These are phyloP conservation scores for Sporobolomyces roseus DNA, from an alignment of 768 basidiomycete species.

Conservation along the genomic window DNA sequence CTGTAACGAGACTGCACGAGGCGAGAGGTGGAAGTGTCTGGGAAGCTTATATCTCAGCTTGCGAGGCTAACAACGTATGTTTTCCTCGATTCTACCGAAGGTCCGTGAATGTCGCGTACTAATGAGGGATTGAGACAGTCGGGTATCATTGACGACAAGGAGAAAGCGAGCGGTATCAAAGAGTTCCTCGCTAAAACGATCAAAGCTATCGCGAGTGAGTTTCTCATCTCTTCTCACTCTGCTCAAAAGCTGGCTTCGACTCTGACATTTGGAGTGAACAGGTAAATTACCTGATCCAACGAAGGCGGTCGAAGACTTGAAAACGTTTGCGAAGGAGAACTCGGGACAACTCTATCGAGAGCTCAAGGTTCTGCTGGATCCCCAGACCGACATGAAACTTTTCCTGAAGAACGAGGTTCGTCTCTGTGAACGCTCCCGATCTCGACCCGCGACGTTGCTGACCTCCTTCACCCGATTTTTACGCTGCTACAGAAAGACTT, in stretches of 20 bases:
- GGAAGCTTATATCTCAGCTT: slow-evolving; percentile 67
- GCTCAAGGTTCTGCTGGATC: slow-evolving; percentile 73
- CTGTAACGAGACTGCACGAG: slow-evolving; percentile 62
- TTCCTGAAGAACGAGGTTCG: slow-evolving; percentile 72
- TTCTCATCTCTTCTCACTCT: background rate
- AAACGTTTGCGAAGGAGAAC: slow-evolving; percentile 78
- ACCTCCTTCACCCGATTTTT: no score
- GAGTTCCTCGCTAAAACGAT: slow-evolving; percentile 59
- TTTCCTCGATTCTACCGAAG: background rate
- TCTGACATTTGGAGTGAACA: slow-evolving; percentile 22
- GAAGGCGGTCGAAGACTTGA: slow-evolving; percentile 73
- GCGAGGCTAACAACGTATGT: slow-evolving; percentile 73
- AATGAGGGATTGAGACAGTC: background rate
- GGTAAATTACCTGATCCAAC: slow-evolving; percentile 61
- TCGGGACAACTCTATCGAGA: slow-evolving; percentile 80
- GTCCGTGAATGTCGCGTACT: no score
- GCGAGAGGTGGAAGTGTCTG: slow-evolving; percentile 61
- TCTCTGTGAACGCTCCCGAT: no score
- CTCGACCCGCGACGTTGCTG: no score
- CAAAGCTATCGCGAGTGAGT: slow-evolving; percentile 61
- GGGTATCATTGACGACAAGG: slow-evolving; percentile 73
- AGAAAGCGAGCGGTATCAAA: slow-evolving; percentile 61
- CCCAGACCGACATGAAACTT: slow-evolving; percentile 74
- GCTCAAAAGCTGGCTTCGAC: background rate
- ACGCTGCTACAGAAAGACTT: slow-evolving; percentile 75